These are phyloP conservation scores for Clarireedia monteithiana DNA, from an alignment of 2,329 filamentous ascomycete species.

Conservation along the genomic window DNA sequence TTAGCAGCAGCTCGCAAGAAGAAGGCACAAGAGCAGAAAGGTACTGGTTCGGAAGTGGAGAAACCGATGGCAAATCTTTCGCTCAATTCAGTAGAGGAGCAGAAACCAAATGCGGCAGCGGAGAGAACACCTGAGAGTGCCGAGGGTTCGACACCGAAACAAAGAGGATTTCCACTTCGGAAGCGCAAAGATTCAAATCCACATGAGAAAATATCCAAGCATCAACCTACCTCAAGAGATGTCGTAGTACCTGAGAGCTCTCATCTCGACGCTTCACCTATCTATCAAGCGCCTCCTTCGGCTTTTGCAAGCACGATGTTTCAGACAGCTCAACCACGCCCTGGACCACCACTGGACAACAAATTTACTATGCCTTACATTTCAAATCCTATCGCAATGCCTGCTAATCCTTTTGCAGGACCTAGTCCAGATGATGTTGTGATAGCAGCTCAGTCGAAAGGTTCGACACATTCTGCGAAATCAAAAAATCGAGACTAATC, in stretches of 20 bases:
- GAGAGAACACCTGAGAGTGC: neutral
- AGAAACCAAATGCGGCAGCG: neutral
- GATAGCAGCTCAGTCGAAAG: constrained; percentile 79
- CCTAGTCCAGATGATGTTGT: constrained; percentile 92
- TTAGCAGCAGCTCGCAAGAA: constrained; percentile 80
- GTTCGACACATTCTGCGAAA: constrained; percentile 46
- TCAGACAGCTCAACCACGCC: constrained; percentile 23
- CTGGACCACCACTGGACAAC: constrained; percentile 13
- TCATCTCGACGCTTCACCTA: constrained; percentile 7
- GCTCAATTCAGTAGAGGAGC: constrained; percentile 3
- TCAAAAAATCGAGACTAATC: constrained; percentile 31
- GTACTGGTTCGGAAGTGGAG: constrained; percentile 16
- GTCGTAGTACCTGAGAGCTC: neutral
- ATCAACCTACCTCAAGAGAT: constrained; percentile 5
- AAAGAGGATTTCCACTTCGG: constrained; percentile 23
- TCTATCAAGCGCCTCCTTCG: constrained; percentile 30
- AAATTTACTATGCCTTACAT: constrained; percentile 35
- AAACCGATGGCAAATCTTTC: constrained; percentile 22
- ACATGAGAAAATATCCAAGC: constrained; percentile 23
- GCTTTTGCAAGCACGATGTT: constrained; percentile 37
- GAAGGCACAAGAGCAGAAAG: constrained; percentile 59
- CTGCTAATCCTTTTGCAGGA: constrained; percentile 61
- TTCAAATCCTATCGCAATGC: constrained; percentile 31
- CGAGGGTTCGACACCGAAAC: constrained; percentile 2
- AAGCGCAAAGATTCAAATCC: constrained; percentile 29